phyloP scores from a whole-genome alignment of 306 rosid genomes.

The Prunus fruticosa region DNA sequence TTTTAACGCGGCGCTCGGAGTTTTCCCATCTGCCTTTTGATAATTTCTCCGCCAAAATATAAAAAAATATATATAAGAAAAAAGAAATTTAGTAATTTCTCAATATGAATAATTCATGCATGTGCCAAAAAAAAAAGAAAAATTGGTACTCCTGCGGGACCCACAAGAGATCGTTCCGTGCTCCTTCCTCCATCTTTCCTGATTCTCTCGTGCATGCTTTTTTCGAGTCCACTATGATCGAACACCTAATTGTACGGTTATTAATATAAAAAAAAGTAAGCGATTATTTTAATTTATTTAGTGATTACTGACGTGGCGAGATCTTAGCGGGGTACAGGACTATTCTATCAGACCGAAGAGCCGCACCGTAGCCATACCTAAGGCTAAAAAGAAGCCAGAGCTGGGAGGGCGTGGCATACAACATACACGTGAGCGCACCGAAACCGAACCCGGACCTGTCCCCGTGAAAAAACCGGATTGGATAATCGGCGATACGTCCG shows the following conservation, averaged over 20 bases:
- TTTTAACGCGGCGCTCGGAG: neutral
- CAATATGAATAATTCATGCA: neutral
- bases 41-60: neutral
- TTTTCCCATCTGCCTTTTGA: neutral
- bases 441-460: constrained; percentile 73
- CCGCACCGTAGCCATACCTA: neutral
- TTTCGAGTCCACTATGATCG: neutral
- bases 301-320: constrained; percentile 13
- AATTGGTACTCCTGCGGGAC: neutral
- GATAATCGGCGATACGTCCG: constrained; percentile 67
- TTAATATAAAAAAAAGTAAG: too few species aligned
- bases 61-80: neutral
- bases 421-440: constrained; percentile 42
- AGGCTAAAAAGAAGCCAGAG: neutral
- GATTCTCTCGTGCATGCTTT: neutral
- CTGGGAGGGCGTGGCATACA: constrained; percentile 14
- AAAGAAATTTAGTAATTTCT: too few species aligned
- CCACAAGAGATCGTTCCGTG: neutral
- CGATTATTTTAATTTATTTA: neutral
- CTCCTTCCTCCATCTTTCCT: neutral
- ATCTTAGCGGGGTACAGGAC: neutral
- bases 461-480: constrained; percentile 52
- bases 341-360: too few species aligned
- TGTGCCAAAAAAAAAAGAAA: neutral
- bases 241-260: neutral